Percentiles rank a stretch among this genome's conserved stretches.
Evolutionary conservation across 495 filamentous ascomycete species (phyloP).

Genomic region (Penicillium lagena): DNA sequence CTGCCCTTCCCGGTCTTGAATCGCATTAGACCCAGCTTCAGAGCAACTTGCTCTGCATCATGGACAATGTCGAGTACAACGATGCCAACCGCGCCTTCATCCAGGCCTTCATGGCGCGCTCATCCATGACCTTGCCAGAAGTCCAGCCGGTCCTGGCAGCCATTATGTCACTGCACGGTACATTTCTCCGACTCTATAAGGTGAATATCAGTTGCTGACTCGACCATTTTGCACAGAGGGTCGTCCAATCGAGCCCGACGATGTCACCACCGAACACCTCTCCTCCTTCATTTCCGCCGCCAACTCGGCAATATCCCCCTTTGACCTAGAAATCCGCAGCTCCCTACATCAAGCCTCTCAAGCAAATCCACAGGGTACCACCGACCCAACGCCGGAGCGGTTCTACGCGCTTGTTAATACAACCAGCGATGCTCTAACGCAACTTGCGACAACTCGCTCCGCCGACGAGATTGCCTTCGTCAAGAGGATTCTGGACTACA

Average conservation of each 20-base stretch:
- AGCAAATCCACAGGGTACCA: constrained; percentile 4
- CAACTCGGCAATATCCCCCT: constrained; percentile 63
- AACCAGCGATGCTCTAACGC: constrained; percentile 72
- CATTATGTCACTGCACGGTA: constrained; percentile 57
- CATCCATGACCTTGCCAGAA: constrained; percentile 67
- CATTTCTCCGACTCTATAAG: neutral
- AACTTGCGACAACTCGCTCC: constrained; percentile 74
- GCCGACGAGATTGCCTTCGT: constrained; percentile 87
- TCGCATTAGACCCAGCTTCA: neutral
- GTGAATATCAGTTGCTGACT: neutral
- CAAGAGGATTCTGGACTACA: constrained; percentile 80
- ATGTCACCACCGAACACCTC: constrained; percentile 65
- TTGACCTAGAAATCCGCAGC: constrained; percentile 82
- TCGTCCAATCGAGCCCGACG: constrained; percentile 37
- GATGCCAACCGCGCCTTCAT: constrained; percentile 87
- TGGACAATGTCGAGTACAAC: constrained; percentile 34
- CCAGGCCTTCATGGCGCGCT: constrained; percentile 78
- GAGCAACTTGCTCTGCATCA: constrained; percentile 1
- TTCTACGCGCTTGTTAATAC: constrained; percentile 84
- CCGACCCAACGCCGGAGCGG: constrained; percentile 19
- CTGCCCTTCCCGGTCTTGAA: neutral
- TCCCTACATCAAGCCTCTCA: constrained; percentile 52
- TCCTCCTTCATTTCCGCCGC: constrained; percentile 59
- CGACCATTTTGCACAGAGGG: constrained; percentile 20
- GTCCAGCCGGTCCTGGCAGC: constrained; percentile 67